phyloP scores from a whole-genome alignment of 1,284 basidiomycete species.

The Cryptococcus amylolentus region DNA sequence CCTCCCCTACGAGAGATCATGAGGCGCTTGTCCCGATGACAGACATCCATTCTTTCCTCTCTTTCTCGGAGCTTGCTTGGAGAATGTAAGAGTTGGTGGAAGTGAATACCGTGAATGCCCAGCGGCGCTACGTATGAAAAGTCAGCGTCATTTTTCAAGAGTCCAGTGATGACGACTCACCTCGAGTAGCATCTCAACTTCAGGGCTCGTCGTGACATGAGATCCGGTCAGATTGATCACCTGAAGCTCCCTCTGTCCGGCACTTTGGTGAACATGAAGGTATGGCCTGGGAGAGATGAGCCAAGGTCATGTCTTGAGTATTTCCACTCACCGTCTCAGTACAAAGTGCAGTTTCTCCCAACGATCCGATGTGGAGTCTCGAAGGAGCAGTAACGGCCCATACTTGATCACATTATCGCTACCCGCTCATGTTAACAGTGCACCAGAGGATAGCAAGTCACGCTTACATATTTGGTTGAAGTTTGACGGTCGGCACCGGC shows the following conservation, averaged over 20 bases:
- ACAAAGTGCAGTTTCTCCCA: conserved; percentile 88
- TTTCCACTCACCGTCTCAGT: conserved; percentile 64
- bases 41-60: conserved; percentile 74
- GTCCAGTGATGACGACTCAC: conserved; percentile 57
- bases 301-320: not conserved
- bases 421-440: not conserved
- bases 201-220: conserved; percentile 78
- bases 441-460: not conserved
- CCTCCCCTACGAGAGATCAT: not conserved
- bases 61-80: conserved; percentile 71
- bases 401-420: conserved; percentile 81
- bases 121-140: conserved; percentile 60
- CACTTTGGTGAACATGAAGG: conserved; percentile 77
- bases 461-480: conserved; percentile 66
- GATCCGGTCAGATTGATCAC: conserved; percentile 81
- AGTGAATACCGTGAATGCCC: conserved; percentile 83
- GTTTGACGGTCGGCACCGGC: conserved; percentile 52
- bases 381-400: conserved; percentile 73
- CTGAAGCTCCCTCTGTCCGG: conserved; percentile 73
- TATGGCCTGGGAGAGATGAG: conserved; percentile 64
- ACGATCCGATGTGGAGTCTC: conserved; percentile 68
- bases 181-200: conserved; percentile 78
- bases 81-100: conserved; percentile 84
- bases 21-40: conserved; percentile 28
- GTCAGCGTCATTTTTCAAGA: not conserved